phyloP scores from a whole-genome alignment of 169 alveolate genomes.

The Blepharisma undulans region DNA sequence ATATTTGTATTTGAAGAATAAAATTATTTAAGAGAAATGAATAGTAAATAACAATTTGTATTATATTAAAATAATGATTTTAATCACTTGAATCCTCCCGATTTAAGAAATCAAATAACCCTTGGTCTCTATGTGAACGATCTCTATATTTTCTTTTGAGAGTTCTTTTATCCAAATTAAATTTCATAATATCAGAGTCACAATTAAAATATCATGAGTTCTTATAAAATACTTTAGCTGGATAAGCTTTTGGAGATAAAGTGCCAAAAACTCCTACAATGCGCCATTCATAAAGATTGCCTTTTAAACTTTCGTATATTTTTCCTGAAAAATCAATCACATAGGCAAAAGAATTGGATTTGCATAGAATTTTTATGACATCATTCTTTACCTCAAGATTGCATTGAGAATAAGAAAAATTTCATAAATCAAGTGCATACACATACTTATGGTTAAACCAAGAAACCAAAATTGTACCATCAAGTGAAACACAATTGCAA shows the following conservation, averaged over 20 bases:
- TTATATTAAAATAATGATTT: too few relatives aligned
- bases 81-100: too few relatives aligned
- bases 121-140: not conserved
- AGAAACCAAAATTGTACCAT: not conserved
- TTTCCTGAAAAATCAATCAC: not conserved
- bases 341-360: not conserved
- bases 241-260: not conserved
- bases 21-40: too few relatives aligned
- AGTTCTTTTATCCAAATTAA: too few relatives aligned
- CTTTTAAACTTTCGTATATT: not conserved
- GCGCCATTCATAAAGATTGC: not conserved
- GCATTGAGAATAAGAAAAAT: not conserved
- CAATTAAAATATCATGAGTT: too few relatives aligned
- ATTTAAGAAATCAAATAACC: not conserved
- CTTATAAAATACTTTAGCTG: not conserved
- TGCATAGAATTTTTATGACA: not conserved
- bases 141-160: too few relatives aligned
- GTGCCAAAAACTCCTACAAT: not conserved
- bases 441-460: not conserved
- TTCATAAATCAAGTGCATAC: not conserved
- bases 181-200: not conserved
- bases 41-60: too few relatives aligned
- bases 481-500: not conserved
- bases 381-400: too few relatives aligned
- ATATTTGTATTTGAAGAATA: too few relatives aligned